Conservation (phyloP, 331 rosid genomes). For the Malus hybrid region DNA sequence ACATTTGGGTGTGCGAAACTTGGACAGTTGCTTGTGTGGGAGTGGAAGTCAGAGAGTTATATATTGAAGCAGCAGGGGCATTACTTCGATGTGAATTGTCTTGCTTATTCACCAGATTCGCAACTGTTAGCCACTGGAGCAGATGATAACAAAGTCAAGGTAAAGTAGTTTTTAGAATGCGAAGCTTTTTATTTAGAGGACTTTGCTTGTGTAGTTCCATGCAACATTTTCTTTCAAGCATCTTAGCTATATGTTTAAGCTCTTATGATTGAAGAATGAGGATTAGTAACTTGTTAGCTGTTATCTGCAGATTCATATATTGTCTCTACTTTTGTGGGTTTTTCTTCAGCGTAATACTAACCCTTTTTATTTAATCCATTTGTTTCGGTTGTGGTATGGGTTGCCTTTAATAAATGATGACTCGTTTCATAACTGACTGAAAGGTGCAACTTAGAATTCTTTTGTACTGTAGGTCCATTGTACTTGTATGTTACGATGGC, state of each 20-base stretch:
- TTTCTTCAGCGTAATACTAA: background rate
- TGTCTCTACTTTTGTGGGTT: background rate
- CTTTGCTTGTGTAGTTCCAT: background rate
- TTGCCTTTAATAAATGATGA: background rate
- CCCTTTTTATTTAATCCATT: background rate
- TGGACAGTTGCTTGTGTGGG: constrained; percentile 96
- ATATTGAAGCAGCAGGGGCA: constrained; percentile 97
- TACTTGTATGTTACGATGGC: background rate
- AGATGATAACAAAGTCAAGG: constrained; percentile 99
- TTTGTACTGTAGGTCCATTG: background rate
- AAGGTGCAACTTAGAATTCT: background rate
- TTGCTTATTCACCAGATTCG: constrained; percentile 79
- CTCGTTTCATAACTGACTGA: background rate
- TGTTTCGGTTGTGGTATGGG: background rate
- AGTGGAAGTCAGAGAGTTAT: constrained; percentile 92
- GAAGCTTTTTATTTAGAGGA: background rate
- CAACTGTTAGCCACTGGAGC: constrained; percentile 94
- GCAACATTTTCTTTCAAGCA: background rate
- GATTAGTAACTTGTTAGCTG: background rate
- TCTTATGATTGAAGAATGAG: background rate
- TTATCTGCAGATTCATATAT: background rate
- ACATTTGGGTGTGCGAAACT: constrained; percentile 80
- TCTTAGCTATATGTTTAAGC: background rate
- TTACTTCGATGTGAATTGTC: constrained; percentile 79
- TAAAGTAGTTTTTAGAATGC: constrained; percentile 12